Percentiles rank a stretch among this genome's conserved stretches.
Conservation (phyloP, 192 early-diverging fungal species). For the Nowakowskiella sp. region DNA sequence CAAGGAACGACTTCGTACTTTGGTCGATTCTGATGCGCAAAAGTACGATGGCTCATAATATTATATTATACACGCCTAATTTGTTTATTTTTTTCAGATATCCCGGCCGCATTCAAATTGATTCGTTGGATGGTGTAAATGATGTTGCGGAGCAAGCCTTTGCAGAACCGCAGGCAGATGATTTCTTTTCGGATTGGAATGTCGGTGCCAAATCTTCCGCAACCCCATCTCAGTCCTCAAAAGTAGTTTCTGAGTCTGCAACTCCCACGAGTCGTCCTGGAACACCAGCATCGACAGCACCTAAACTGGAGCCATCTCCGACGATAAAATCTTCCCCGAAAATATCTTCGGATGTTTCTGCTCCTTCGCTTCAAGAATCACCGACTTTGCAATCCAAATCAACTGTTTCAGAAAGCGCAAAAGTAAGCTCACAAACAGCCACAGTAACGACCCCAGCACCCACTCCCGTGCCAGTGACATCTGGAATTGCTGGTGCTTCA, state of each 20-base stretch:
- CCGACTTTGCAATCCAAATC: too few species aligned
- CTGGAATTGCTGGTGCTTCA: constrained; percentile 8
- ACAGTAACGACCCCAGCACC: constrained; percentile 9
- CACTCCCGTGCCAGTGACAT: background rate
- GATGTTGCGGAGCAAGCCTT: constrained; percentile 16
- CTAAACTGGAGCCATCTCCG: constrained; percentile 6
- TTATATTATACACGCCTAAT: background rate
- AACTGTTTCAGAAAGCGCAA: constrained; percentile 11
- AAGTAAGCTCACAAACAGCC: constrained; percentile 2
- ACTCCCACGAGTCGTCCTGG: constrained; percentile 11
- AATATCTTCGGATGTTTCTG: constrained; percentile 7
- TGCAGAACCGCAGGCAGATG: constrained; percentile 22
- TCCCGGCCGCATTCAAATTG: background rate
- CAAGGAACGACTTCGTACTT: constrained; percentile 65
- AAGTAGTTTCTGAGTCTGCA: constrained; percentile 17
- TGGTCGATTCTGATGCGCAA: constrained; percentile 60
- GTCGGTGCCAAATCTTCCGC: constrained; percentile 25
- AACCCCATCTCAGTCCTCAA: constrained; percentile 26
- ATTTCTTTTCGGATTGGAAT: constrained; percentile 65
- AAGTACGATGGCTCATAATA: constrained; percentile 7
- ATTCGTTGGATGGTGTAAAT: constrained; percentile 20
- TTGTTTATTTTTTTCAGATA: background rate
- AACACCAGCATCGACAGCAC: constrained; percentile 3
- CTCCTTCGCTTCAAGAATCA: too few species aligned
- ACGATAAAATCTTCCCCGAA: constrained; percentile 15